Percentiles rank a stretch among this genome's conserved stretches.
These are phyloP conservation scores for Trametes pubescens DNA, from an alignment of 1,284 basidiomycete genomes.

Conservation along the genomic window DNA sequence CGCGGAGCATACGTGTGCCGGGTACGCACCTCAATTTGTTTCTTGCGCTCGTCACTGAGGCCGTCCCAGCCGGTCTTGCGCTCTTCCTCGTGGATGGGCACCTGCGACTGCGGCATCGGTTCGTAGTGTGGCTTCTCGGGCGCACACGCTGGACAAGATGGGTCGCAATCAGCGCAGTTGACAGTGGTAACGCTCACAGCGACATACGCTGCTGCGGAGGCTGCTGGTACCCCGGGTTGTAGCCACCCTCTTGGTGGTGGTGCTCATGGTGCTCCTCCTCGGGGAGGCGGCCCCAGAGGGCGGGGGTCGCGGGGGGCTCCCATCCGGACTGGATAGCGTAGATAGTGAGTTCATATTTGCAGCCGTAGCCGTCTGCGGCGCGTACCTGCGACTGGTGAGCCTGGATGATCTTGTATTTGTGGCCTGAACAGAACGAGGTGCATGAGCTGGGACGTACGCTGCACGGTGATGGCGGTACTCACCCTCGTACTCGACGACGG, in stretches of 20 bases:
- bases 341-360: too few species aligned
- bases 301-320: constrained; percentile 66
- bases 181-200: background rate
- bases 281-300: constrained; percentile 68
- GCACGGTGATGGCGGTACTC: constrained; percentile 4
- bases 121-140: constrained; percentile 35
- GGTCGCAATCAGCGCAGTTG: constrained; percentile 6
- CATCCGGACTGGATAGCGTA: constrained; percentile 61
- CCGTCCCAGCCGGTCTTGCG: constrained; percentile 66
- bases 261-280: constrained; percentile 45
- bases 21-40: constrained; percentile 60
- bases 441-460: background rate
- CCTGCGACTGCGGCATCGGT: constrained; percentile 44
- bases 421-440: constrained; percentile 48
- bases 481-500: constrained; percentile 69
- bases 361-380: background rate
- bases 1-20: background rate
- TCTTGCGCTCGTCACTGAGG: constrained; percentile 61
- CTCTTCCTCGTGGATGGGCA: constrained; percentile 54
- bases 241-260: constrained; percentile 34
- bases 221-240: constrained; percentile 29
- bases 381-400: constrained; percentile 71
- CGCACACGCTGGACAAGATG: constrained; percentile 11
- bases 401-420: constrained; percentile 74
- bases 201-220: constrained; percentile 27